Percentiles rank a stretch among this genome's conserved stretches.
These are phyloP conservation scores for Boletus vinaceobasis DNA, from an alignment of 768 basidiomycete genomes.

Conservation along the genomic window DNA sequence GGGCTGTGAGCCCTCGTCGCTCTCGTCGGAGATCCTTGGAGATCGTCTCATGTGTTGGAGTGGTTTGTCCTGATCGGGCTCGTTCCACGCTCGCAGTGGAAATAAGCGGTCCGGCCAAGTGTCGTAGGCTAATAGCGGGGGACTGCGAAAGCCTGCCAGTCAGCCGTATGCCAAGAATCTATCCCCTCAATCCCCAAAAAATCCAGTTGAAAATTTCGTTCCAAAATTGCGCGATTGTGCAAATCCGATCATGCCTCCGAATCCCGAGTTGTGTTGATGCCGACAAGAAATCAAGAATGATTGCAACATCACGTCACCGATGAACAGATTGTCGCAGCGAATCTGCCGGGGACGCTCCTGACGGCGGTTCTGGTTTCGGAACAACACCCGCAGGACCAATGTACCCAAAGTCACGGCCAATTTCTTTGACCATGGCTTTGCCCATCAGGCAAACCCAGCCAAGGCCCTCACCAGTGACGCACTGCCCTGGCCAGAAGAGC, in stretches of 20 bases:
- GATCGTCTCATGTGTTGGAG: constrained; percentile 21
- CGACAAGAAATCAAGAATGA: constrained; percentile 29
- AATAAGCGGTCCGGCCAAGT: constrained; percentile 8
- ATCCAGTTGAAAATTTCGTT: constrained; percentile 26
- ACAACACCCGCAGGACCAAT: constrained; percentile 69
- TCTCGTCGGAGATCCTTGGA: constrained; percentile 21
- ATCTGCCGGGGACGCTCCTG: constrained; percentile 29
- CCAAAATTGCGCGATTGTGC: constrained; percentile 22
- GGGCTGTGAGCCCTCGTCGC: constrained; percentile 18
- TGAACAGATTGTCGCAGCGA: constrained; percentile 32
- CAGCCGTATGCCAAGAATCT: constrained; percentile 18
- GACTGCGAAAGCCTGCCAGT: constrained; percentile 11
- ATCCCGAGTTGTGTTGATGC: constrained; percentile 25
- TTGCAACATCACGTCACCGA: constrained; percentile 21
- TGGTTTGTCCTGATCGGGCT: constrained; percentile 19
- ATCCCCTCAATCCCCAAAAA: constrained; percentile 12
- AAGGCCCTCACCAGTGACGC: constrained; percentile 69
- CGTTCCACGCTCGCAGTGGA: constrained; percentile 24
- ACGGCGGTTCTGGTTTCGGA: constrained; percentile 53
- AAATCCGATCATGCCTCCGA: constrained; percentile 26
- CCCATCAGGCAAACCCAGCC: constrained; percentile 89
- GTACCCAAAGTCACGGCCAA: constrained; percentile 74
- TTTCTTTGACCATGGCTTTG: constrained; percentile 81
- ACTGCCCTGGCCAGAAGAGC: constrained; percentile 79
- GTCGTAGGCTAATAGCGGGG: constrained; percentile 5